Evolutionary conservation across 345 rosid species (phyloP), one percentile per base, ranked within the genome.

Genomic region (Sisymbrium irio): DNA sequence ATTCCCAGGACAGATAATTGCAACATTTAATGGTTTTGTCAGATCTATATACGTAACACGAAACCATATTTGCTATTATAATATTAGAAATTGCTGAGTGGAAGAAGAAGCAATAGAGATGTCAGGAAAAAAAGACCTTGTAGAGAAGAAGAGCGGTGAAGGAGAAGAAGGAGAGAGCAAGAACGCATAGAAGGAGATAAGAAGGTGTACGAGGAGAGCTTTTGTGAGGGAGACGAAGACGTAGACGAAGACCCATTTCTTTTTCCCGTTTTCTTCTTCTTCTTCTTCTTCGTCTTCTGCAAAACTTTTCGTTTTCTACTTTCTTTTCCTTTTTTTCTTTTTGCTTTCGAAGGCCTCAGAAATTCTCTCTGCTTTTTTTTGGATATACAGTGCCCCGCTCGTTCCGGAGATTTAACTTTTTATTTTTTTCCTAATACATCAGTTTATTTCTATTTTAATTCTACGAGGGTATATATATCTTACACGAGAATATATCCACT

Each of bases 91-190:
- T 30, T 20, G 20, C 6, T 13, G 28, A 32, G 41, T 12, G 62
- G 20, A 56, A 55, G 20, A 56, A 55, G 19, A 32, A 56, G 19
- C 11, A 56, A 15, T 32, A 32, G 40, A 32, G 40, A 30, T 55
- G 39, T 54, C 10, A 37, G 20, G 30, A 15, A 5, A 30, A 55
- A 36, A 25, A 11, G 20, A 42, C 98, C 98, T 85, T 84, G 82
- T 88, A 85, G 72, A 91, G 80, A 83, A 91, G 79, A 47, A 91
- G 37, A 69, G 78, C 74, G 44, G 89, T 61, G 81, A 94, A 72
- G 60, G 87, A 82, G 88, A 82, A 79, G 78, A 83, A 35, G 39
- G 84, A 79, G 13, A 86, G 75, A 42, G 83, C 84, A 63, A 87
- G 51, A 77, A 88, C 58, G 45, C 67, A 68, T 15, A 80, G 76